Evolutionary conservation across 371 early-diverging fungal genomes (phyloP).

Genomic region (Coemansia sp.): DNA sequence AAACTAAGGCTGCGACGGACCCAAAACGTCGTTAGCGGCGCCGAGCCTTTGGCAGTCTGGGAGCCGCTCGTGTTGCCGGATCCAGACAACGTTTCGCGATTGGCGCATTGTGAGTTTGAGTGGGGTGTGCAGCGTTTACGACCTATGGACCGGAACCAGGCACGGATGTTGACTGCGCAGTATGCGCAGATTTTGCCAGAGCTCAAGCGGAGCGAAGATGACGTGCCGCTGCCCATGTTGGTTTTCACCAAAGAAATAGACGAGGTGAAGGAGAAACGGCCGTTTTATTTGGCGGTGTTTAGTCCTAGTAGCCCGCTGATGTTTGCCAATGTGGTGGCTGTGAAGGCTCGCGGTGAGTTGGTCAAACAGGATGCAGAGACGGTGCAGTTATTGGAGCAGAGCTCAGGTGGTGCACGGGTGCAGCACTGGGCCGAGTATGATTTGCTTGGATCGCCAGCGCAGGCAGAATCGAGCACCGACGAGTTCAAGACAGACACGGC

Average conservation of each 20-base stretch:
- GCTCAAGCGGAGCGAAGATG: constrained; percentile 1
- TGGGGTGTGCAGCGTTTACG: constrained; percentile 27
- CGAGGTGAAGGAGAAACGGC: background rate
- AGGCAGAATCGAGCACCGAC: background rate
- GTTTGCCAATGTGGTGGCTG: constrained; percentile 40
- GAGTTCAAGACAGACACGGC: background rate
- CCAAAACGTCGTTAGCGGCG: constrained; percentile 25
- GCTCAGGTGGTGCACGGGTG: background rate
- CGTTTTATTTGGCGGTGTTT: constrained; percentile 36
- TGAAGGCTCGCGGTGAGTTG: background rate
- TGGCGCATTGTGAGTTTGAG: constrained; percentile 14
- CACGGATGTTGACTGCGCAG: constrained; percentile 39
- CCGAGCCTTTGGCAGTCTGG: constrained; percentile 36
- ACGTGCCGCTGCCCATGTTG: constrained; percentile 29
- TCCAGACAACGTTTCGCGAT: background rate
- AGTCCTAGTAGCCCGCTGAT: constrained; percentile 10
- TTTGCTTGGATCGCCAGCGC: constrained; percentile 26
- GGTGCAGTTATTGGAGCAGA: background rate
- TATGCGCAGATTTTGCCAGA: constrained; percentile 46
- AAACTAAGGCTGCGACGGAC: background rate
- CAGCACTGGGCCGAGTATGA: constrained; percentile 48
- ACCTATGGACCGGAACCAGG: constrained; percentile 33
- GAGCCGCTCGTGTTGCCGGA: constrained; percentile 6
- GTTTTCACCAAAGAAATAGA: constrained; percentile 27
- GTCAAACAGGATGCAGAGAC: background rate